Conservation (phyloP, 2,329 filamentous ascomycete genomes). For the Tolypocladium ovalisporum region DNA sequence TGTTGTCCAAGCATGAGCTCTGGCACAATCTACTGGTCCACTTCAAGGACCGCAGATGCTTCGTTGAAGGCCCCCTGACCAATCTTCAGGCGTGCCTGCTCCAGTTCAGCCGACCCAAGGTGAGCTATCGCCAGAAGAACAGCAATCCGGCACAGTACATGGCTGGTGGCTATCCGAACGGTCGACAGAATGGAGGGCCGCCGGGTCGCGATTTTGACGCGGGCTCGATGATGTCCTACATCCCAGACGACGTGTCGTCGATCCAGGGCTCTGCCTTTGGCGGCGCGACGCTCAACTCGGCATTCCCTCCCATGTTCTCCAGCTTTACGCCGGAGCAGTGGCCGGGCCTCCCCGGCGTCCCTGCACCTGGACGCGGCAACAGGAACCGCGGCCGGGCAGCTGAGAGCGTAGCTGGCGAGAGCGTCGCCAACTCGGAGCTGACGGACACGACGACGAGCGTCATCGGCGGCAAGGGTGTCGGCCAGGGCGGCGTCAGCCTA, state of each 20-base stretch:
- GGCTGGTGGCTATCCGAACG: constrained; percentile 23
- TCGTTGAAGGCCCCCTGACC: constrained; percentile 88
- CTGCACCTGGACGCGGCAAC: constrained; percentile 48
- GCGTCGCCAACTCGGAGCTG: constrained; percentile 80
- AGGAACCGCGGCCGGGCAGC: constrained; percentile 57
- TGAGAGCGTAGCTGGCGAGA: constrained; percentile 82
- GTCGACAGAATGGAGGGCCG: constrained; percentile 29
- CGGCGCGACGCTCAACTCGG: constrained; percentile 59
- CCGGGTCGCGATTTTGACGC: constrained; percentile 54
- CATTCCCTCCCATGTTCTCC: constrained; percentile 92
- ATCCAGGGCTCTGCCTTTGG: constrained; percentile 87
- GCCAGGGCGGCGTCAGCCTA: constrained; percentile 81
- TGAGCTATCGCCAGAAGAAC: constrained; percentile 85
- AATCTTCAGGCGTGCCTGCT: constrained; percentile 93
- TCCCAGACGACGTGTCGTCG: constrained; percentile 93
- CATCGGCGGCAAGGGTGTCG: constrained; percentile 62
- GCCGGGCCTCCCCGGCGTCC: constrained; percentile 67
- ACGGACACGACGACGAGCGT: constrained; percentile 75
- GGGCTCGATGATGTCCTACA: constrained; percentile 86
- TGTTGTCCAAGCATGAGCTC: constrained; percentile 91
- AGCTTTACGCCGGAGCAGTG: constrained; percentile 81
- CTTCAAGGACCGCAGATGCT: constrained; percentile 93
- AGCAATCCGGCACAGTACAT: constrained; percentile 59
- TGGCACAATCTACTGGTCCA: constrained; percentile 94
- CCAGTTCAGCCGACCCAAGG: constrained; percentile 90